A percentile compares a stretch with the other conserved stretches of the same genome.
These are phyloP conservation scores for Leishmania gerbilli DNA, from an alignment of 208 protist species.

Conservation along the genomic window DNA sequence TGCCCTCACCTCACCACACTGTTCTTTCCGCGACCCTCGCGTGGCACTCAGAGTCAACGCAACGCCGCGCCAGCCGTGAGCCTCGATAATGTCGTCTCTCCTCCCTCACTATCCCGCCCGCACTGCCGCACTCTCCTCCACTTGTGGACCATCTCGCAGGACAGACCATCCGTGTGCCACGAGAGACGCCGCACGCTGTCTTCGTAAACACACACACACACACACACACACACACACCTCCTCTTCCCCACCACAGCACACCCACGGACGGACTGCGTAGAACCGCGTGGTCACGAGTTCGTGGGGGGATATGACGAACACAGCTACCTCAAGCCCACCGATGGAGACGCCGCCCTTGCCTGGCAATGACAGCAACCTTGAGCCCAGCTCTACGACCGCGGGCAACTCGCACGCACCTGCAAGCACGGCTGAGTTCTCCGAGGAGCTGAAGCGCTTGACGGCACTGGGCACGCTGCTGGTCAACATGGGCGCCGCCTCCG, in stretches of 20 bases:
- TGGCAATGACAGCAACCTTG: background rate
- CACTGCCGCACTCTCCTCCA: background rate
- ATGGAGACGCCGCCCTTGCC: background rate
- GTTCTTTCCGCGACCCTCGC: background rate
- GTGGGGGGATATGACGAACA: background rate
- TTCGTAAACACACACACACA: background rate
- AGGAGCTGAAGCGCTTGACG: constrained; percentile 44
- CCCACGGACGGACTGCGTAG: background rate
- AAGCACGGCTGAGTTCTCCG: constrained; percentile 4
- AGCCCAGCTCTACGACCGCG: background rate
- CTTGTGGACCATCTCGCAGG: background rate
- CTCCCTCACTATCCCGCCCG: background rate
- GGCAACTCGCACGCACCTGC: background rate
- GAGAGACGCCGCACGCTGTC: background rate
- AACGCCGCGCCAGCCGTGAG: background rate
- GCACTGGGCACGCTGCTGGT: constrained; percentile 73
- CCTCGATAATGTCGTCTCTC: background rate
- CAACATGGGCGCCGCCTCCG: constrained; percentile 49
- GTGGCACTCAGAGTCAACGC: background rate
- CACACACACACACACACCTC: background rate
- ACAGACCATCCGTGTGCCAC: background rate
- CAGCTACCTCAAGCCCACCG: background rate
- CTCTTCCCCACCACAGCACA: background rate
- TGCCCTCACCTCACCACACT: background rate
- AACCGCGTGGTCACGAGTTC: background rate